These are phyloP conservation scores for Dactylella cylindrospora DNA, from an alignment of 2,329 filamentous ascomycete genomes.

Conservation along the genomic window DNA sequence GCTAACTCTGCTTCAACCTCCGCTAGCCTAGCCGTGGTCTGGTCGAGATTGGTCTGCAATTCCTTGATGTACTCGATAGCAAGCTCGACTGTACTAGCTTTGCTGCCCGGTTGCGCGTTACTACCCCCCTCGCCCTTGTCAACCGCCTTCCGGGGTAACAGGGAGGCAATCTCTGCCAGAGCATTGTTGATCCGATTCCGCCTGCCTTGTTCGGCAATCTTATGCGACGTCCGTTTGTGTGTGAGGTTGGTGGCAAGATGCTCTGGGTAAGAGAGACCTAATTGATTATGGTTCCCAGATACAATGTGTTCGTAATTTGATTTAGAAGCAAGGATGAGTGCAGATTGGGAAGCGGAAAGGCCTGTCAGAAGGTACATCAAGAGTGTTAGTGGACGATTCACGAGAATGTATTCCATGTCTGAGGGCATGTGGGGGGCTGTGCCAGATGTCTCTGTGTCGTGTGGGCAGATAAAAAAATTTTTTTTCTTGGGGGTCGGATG, in stretches of 20 bases:
- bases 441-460: slow-evolving; percentile 33
- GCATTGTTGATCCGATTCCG: slow-evolving; percentile 94
- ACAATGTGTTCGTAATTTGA: slow-evolving; percentile 98
- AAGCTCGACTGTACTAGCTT: slow-evolving; percentile 96
- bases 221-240: slow-evolving; percentile 95
- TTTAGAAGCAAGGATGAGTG: slow-evolving; percentile 83
- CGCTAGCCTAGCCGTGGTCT: slow-evolving; percentile 65
- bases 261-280: slow-evolving; percentile 82
- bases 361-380: slow-evolving; percentile 44
- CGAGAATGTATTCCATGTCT: slow-evolving; percentile 9
- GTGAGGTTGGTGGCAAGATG: slow-evolving; percentile 90
- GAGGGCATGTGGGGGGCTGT: slow-evolving; percentile 10
- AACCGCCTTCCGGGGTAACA: slow-evolving; percentile 66
- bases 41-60: slow-evolving; percentile 71
- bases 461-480: slow-evolving; percentile 44
- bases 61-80: slow-evolving; percentile 94
- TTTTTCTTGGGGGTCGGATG: slow-evolving; percentile 2
- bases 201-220: slow-evolving; percentile 93
- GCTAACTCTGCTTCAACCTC: slow-evolving; percentile 58
- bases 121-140: slow-evolving; percentile 16
- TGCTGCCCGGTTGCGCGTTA: slow-evolving; percentile 58
- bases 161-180: slow-evolving; percentile 81
- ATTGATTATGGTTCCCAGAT: slow-evolving; percentile 82
- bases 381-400: slow-evolving; percentile 31
- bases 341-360: slow-evolving; percentile 62